A percentile compares a stretch with the other conserved stretches of the same genome.
Evolutionary conservation across 768 basidiomycete genomes (phyloP).

Genomic region (Cyclocybe cylindracea): DNA sequence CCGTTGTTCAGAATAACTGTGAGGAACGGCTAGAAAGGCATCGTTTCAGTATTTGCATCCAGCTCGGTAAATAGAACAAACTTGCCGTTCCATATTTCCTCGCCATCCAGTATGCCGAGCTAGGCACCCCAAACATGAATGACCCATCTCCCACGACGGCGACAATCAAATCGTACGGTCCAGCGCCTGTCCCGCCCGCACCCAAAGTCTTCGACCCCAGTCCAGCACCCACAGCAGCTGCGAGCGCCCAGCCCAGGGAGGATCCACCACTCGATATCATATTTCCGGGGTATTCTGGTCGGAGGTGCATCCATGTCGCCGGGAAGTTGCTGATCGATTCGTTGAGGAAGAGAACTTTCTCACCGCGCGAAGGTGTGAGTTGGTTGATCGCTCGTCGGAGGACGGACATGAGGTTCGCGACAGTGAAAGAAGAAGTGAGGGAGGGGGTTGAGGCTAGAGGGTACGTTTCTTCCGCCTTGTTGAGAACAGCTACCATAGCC

Average conservation of each 20-base stretch:
- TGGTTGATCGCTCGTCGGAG: constrained; percentile 44
- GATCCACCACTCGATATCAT: constrained; percentile 62
- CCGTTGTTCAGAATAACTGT: constrained; percentile 75
- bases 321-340: constrained; percentile 64
- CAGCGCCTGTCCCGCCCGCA: constrained; percentile 12
- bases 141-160: constrained; percentile 71
- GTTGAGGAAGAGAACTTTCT: constrained; percentile 51
- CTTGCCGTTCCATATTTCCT: constrained; percentile 64
- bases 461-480: constrained; percentile 27
- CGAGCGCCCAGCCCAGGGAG: constrained; percentile 69
- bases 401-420: constrained; percentile 49
- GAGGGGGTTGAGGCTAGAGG: constrained; percentile 14
- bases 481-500: constrained; percentile 4
- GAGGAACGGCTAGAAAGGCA: constrained; percentile 55
- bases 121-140: constrained; percentile 67
- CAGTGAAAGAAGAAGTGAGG: constrained; percentile 28
- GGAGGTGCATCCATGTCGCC: constrained; percentile 58
- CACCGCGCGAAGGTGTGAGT: constrained; percentile 38
- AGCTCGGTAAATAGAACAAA: background rate
- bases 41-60: background rate
- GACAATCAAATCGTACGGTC: constrained; percentile 52
- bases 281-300: constrained; percentile 49
- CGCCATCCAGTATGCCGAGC: constrained; percentile 74
- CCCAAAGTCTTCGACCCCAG: constrained; percentile 38
- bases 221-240: constrained; percentile 60